These are phyloP conservation scores for Candida ponderosae DNA, from an alignment of 805 yeast genomes.

Conservation along the genomic window DNA sequence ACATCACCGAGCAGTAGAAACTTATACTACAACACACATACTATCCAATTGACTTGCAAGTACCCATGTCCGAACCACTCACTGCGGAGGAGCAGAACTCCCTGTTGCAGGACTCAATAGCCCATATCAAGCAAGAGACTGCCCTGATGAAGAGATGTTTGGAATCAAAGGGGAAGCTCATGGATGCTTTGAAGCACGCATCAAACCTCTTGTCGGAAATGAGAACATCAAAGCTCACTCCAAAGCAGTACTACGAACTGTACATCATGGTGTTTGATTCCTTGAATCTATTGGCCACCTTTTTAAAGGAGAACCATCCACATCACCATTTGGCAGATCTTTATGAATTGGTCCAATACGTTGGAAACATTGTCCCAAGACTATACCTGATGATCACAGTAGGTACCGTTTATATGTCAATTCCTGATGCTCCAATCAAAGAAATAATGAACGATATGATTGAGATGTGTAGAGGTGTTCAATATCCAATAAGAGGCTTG, in stretches of 20 bases:
- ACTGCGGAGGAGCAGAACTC: slow-evolving; percentile 19
- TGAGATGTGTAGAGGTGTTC: slow-evolving; percentile 97
- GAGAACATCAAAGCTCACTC: slow-evolving; percentile 66
- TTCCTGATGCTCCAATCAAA: slow-evolving; percentile 68
- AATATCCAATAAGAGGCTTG: slow-evolving; percentile 88
- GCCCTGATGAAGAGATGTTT: slow-evolving; percentile 70
- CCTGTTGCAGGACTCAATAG: slow-evolving; percentile 36
- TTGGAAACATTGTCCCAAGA: slow-evolving; percentile 89
- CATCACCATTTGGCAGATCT: slow-evolving; percentile 75
- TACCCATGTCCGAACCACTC: slow-evolving; percentile 1
- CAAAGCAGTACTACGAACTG: slow-evolving; percentile 89
- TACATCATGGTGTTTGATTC: slow-evolving; percentile 83
- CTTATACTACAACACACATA: too few relatives aligned
- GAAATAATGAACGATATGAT: slow-evolving; percentile 94
- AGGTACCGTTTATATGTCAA: slow-evolving; percentile 80
- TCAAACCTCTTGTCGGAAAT: slow-evolving; percentile 75
- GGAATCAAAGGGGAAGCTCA: slow-evolving; percentile 57
- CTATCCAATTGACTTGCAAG: too few relatives aligned
- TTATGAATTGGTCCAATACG: slow-evolving; percentile 91
- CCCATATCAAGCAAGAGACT: slow-evolving; percentile 60
- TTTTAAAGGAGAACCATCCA: slow-evolving; percentile 60
- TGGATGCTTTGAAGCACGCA: slow-evolving; percentile 86
- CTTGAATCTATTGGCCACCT: slow-evolving; percentile 55
- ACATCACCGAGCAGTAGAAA: too few relatives aligned
- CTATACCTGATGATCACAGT: slow-evolving; percentile 91